phyloP scores from a whole-genome alignment of 2,329 filamentous ascomycete genomes.

The Arthrocladium fulminans region DNA sequence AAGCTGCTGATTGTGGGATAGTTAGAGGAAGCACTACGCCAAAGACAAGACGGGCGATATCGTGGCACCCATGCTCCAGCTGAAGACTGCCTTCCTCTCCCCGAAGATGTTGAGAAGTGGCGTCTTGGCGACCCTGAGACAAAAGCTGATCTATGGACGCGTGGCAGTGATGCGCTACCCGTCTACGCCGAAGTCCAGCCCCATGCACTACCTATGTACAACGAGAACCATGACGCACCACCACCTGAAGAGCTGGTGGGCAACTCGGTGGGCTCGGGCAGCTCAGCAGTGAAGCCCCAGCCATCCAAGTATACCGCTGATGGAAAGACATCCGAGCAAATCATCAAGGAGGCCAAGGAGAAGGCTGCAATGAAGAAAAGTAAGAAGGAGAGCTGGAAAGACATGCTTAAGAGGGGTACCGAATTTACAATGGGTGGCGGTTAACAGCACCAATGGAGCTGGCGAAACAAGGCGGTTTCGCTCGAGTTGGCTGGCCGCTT shows the following conservation, averaged over 20 bases:
- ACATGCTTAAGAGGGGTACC: constrained; percentile 10
- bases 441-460: too few species aligned
- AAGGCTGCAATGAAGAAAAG: constrained; percentile 3
- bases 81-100: constrained; percentile 18
- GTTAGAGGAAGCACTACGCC: constrained; percentile 20
- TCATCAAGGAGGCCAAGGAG: constrained; percentile 13
- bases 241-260: background rate
- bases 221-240: constrained; percentile 2
- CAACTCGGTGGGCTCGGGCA: background rate
- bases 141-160: constrained; percentile 16
- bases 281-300: background rate
- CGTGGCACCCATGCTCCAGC: constrained; percentile 17
- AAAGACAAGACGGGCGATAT: constrained; percentile 19
- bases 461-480: too few species aligned
- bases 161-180: constrained; percentile 15
- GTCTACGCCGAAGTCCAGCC: constrained; percentile 16
- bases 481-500: too few species aligned
- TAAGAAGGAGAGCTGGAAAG: constrained; percentile 14
- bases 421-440: constrained; percentile 10
- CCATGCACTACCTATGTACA: constrained; percentile 12
- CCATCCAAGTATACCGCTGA: constrained; percentile 6
- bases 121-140: constrained; percentile 16
- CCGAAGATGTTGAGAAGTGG: constrained; percentile 19
- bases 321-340: constrained; percentile 15
- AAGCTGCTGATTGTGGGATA: background rate